A percentile compares a stretch with the other conserved stretches of the same genome.
Conservation (phyloP, 805 yeast species). For the Metschnikowia kofuensis region DNA sequence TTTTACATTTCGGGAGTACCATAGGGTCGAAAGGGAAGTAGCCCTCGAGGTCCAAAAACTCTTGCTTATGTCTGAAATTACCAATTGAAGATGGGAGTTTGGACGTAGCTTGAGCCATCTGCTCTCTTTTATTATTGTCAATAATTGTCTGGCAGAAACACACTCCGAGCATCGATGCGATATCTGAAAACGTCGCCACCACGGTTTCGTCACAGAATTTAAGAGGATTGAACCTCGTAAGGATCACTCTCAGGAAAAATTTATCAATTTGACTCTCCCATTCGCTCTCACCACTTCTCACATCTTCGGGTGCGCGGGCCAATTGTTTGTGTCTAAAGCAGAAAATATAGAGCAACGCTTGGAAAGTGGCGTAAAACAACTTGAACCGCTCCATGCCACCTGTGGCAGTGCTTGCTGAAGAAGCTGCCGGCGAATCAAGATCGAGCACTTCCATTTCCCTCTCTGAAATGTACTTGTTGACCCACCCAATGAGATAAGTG, state of each 20-base stretch:
- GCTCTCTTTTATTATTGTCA: constrained; percentile 79
- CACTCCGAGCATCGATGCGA: constrained; percentile 84
- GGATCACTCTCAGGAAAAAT: constrained; percentile 80
- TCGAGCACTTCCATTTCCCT: constrained; percentile 79
- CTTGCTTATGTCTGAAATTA: constrained; percentile 64
- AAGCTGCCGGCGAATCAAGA: constrained; percentile 10
- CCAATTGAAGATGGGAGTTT: constrained; percentile 30
- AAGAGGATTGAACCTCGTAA: constrained; percentile 89
- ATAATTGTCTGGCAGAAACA: constrained; percentile 93
- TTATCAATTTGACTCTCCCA: constrained; percentile 86
- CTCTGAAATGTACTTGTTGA: constrained; percentile 74
- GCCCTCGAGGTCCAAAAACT: constrained; percentile 86
- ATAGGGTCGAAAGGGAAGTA: constrained; percentile 96
- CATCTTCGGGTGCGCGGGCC: constrained; percentile 28
- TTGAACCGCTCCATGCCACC: constrained; percentile 90
- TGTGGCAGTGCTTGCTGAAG: constrained; percentile 7
- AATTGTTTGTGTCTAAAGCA: constrained; percentile 78
- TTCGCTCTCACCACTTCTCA: constrained; percentile 25
- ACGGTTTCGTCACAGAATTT: constrained; percentile 93
- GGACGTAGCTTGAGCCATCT: constrained; percentile 47
- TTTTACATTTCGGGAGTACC: constrained; percentile 60
- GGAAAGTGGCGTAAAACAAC: constrained; percentile 86
- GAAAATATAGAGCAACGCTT: constrained; percentile 84
- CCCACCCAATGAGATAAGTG: constrained; percentile 81
- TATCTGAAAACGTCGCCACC: constrained; percentile 87